These are phyloP conservation scores for Cercospora berteroae DNA, from an alignment of 2,329 filamentous ascomycete species.

Conservation along the genomic window DNA sequence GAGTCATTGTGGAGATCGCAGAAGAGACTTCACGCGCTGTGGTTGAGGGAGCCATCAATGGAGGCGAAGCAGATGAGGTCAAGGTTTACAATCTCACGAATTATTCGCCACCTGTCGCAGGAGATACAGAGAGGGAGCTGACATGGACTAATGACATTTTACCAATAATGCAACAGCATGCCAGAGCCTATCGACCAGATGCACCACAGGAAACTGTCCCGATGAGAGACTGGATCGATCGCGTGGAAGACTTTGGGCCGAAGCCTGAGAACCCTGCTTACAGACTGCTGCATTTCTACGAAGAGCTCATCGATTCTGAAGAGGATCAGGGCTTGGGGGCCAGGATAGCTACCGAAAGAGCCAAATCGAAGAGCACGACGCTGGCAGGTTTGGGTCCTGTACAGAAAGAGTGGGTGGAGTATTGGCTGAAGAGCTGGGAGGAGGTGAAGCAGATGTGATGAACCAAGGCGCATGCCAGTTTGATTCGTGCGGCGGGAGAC, in stretches of 20 bases:
- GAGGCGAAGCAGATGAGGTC: not conserved
- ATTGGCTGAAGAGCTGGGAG: not conserved
- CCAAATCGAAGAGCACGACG: not conserved
- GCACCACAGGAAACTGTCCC: not conserved
- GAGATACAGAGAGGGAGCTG: not conserved
- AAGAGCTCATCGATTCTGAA: not conserved
- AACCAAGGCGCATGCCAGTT: not conserved
- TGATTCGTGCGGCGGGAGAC: no score
- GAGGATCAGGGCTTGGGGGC: not conserved
- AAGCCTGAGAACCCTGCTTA: not conserved
- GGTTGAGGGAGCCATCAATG: not conserved
- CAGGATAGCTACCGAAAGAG: not conserved
- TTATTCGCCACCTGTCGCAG: not conserved
- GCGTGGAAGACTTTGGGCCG: not conserved
- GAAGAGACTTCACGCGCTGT: not conserved
- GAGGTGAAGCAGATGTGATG: not conserved
- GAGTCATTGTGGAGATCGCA: not conserved
- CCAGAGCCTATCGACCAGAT: not conserved
- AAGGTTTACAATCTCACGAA: not conserved
- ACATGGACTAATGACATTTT: not conserved
- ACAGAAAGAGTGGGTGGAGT: not conserved
- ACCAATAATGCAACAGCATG: not conserved
- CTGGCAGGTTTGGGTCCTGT: not conserved
- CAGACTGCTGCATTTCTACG: not conserved
- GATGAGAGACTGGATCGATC: not conserved